A percentile compares a stretch with the other conserved stretches of the same genome.
Conservation (phyloP, 805 yeast species). For the Suhomyces canberraensis region DNA sequence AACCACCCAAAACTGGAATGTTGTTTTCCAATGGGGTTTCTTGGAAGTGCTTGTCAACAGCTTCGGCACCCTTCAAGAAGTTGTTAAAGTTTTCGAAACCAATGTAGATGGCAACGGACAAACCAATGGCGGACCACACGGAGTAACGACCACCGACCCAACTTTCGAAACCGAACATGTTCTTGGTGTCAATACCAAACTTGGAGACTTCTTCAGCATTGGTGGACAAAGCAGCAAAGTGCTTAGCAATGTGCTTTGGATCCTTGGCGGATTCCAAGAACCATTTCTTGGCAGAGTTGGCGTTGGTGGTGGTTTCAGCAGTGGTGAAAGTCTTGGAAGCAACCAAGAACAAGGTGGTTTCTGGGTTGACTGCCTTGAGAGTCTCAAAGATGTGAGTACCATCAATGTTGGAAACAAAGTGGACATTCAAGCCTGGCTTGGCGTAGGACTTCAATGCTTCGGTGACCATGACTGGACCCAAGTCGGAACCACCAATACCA, state of each 20-base stretch:
- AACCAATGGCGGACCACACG: conserved; percentile 99
- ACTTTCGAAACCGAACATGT: conserved; percentile 97
- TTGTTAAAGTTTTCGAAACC: conserved; percentile 92
- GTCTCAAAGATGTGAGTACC: conserved; percentile 97
- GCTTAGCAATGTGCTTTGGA: conserved; percentile 80
- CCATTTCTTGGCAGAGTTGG: conserved; percentile 94
- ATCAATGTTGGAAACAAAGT: conserved; percentile 97
- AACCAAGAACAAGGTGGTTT: conserved; percentile 86
- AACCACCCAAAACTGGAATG: conserved; percentile 91
- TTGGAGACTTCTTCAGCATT: conserved; percentile 86
- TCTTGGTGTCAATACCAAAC: conserved; percentile 95
- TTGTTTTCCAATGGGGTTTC: conserved; percentile 83
- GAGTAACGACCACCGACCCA: conserved; percentile 99
- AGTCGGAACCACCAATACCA: conserved; percentile 98
- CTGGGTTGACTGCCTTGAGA: conserved; percentile 73
- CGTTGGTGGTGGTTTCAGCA: conserved; percentile 96
- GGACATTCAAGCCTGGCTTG: conserved; percentile 69
- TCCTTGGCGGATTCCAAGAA: conserved; percentile 73
- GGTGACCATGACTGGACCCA: conserved; percentile 99
- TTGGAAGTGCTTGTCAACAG: conserved; percentile 87
- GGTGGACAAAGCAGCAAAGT: conserved; percentile 95
- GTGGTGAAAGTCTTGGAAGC: conserved; percentile 99
- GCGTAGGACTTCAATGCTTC: conserved; percentile 93
- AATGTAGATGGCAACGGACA: conserved; percentile 90
- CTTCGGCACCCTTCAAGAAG: conserved; percentile 96